Evolutionary conservation across 148 eudicot genomes (phyloP).

Genomic region (Limonium bicolor): DNA sequence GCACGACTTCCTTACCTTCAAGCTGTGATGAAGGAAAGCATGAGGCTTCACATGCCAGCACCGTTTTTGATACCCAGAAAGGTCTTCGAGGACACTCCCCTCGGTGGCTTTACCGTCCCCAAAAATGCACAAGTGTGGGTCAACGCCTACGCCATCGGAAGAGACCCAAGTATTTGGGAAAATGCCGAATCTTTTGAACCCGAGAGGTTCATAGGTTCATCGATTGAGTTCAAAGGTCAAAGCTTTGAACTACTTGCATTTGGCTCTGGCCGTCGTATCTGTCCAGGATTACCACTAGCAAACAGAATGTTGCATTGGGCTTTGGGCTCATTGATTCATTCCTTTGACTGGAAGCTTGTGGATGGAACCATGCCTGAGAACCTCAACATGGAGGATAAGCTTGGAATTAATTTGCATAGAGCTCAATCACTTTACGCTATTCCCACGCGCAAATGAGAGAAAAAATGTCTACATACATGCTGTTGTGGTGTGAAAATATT

Average conservation of each 20-base stretch:
- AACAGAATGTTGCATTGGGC: too few species aligned
- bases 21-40: background rate
- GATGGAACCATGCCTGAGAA: too few species aligned
- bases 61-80: conserved; percentile 4
- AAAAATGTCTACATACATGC: too few species aligned
- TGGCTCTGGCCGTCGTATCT: conserved; percentile 2
- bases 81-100: background rate
- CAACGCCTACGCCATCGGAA: background rate
- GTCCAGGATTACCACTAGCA: conserved; percentile 4
- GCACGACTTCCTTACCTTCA: background rate
- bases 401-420: too few species aligned
- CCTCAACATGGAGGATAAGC: too few species aligned
- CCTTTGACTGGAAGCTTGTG: too few species aligned
- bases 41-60: conserved; percentile 1
- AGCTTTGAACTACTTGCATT: conserved; percentile 1
- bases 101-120: conserved; percentile 1
- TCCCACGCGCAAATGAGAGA: too few species aligned
- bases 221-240: background rate
- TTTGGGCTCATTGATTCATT: too few species aligned
- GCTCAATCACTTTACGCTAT: too few species aligned
- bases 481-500: too few species aligned
- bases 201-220: conserved; percentile 2
- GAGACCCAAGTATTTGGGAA: background rate
- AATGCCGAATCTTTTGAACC: background rate
- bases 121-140: conserved; percentile 5